Conservation (phyloP, 495 filamentous ascomycete genomes). For the Xylaria flabelliformis region DNA sequence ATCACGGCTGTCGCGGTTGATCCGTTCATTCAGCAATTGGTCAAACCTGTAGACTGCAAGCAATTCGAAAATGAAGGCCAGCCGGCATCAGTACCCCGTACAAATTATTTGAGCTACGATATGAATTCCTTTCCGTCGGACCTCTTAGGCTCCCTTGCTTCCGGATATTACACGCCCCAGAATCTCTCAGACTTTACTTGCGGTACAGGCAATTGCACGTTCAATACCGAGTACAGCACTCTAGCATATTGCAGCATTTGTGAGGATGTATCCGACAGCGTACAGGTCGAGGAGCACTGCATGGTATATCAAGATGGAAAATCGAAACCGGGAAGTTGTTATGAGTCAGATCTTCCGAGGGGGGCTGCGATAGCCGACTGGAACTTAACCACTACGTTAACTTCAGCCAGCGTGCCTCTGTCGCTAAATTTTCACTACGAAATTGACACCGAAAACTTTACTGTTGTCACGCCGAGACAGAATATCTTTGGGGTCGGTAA, state of each 20-base stretch:
- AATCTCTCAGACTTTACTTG: conserved; percentile 23
- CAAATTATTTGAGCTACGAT: conserved; percentile 23
- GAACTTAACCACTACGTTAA: conserved; percentile 9
- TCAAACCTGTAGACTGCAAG: conserved; percentile 15
- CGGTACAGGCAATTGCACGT: conserved; percentile 28
- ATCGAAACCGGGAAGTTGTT: conserved; percentile 1
- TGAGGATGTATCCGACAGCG: conserved; percentile 26
- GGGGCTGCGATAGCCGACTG: conserved; percentile 3
- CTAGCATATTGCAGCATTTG: conserved; percentile 29
- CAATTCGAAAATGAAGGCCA: conserved; percentile 13
- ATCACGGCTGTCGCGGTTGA: conserved; percentile 10
- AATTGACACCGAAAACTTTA: not conserved
- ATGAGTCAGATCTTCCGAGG: not conserved
- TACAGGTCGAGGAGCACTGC: not conserved
- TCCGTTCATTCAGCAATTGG: conserved; percentile 18
- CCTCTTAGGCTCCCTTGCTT: conserved; percentile 15
- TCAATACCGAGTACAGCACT: conserved; percentile 22
- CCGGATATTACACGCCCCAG: conserved; percentile 7
- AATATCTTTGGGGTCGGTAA: conserved; percentile 1
- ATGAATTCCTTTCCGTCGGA: conserved; percentile 19
- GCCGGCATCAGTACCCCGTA: conserved; percentile 25
- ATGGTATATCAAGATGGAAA: conserved; percentile 9
- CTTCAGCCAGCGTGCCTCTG: not conserved
- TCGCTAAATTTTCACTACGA: not conserved
- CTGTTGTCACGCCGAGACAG: not conserved